phyloP scores from a whole-genome alignment of 768 basidiomycete species.

The Sporobolomyces phaffii region DNA sequence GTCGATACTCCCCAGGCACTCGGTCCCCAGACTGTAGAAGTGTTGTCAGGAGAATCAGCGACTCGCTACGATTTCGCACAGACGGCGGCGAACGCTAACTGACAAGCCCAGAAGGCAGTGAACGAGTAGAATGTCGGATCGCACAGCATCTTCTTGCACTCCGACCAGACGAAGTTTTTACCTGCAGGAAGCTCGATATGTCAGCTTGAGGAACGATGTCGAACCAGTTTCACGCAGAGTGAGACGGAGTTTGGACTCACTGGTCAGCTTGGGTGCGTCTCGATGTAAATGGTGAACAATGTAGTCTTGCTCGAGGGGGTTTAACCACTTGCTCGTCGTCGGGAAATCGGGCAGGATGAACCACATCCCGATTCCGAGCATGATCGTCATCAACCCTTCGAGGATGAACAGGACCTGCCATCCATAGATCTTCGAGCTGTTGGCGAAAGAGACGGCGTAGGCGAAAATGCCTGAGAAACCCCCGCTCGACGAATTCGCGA shows the following conservation, averaged over 20 bases:
- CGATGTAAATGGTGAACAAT: not conserved
- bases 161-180: not conserved
- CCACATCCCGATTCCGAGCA: slow-evolving; percentile 5
- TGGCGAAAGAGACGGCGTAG: slow-evolving; percentile 9
- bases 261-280: slow-evolving; percentile 1
- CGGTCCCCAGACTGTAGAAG: not conserved
- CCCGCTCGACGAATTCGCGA: slow-evolving; percentile 1
- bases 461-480: slow-evolving; percentile 17
- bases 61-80: not conserved
- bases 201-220: not conserved
- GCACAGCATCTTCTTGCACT: not conserved
- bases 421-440: slow-evolving; percentile 3
- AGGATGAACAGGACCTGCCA: slow-evolving; percentile 9
- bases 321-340: slow-evolving; percentile 7
- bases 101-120: slow-evolving; percentile 1
- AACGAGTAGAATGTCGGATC: slow-evolving; percentile 12
- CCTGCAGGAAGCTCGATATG: not conserved
- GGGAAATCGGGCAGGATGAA: slow-evolving; percentile 13
- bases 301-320: slow-evolving; percentile 18
- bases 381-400: slow-evolving; percentile 10
- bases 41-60: not conserved
- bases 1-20: slow-evolving; percentile 10
- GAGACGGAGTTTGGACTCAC: not conserved
- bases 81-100: not conserved
- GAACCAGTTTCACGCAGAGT: too few relatives aligned